phyloP scores from a whole-genome alignment of 179 eudicot species.

The Silene coronaria region DNA sequence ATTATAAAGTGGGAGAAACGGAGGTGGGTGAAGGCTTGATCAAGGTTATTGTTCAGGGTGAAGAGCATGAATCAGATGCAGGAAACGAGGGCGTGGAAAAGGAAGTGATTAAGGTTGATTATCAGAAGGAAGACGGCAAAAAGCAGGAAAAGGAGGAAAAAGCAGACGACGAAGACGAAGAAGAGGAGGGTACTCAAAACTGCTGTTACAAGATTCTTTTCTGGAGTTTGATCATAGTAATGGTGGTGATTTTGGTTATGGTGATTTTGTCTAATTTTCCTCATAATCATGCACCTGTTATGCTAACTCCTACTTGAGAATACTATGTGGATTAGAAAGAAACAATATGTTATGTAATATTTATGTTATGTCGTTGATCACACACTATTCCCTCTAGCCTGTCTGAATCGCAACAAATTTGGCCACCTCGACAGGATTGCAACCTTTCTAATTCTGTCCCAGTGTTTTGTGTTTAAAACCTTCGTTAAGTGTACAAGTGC shows the following conservation, averaged over 20 bases:
- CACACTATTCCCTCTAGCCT: background rate
- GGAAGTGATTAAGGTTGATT: background rate
- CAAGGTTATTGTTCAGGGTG: background rate
- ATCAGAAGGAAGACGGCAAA: background rate
- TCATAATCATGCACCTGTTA: conserved; percentile 18
- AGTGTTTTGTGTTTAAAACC: background rate
- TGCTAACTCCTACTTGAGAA: conserved; percentile 23
- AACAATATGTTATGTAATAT: background rate
- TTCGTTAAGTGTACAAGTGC: no score
- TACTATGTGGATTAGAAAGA: background rate
- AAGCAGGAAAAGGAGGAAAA: background rate
- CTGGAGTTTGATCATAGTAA: conserved; percentile 10
- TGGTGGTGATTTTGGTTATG: conserved; percentile 14
- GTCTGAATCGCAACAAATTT: background rate
- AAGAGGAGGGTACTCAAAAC: background rate
- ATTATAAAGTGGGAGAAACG: background rate
- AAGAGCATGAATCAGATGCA: background rate
- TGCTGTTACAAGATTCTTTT: conserved; percentile 16
- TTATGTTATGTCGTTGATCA: background rate
- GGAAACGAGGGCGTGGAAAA: background rate
- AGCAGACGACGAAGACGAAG: background rate
- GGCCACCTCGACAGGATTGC: background rate
- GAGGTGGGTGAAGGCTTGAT: background rate
- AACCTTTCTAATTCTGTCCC: background rate
- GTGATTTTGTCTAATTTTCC: conserved; percentile 12